phyloP scores from a whole-genome alignment of 1,284 basidiomycete species.

The Heterobasidion parviporum region DNA sequence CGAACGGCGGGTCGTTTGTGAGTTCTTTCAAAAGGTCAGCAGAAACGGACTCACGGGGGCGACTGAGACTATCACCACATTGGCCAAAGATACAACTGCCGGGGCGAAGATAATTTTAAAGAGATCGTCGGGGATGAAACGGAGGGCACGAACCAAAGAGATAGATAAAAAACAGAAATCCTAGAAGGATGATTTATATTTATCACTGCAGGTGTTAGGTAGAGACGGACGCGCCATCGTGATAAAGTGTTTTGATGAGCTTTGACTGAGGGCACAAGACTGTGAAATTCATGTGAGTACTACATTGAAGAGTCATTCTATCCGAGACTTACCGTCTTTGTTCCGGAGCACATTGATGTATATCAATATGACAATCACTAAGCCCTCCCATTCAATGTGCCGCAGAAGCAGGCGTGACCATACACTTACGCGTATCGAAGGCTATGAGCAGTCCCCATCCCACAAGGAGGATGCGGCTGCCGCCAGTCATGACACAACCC shows the following conservation, averaged over 20 bases:
- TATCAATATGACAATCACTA: neutral
- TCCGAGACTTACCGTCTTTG: neutral
- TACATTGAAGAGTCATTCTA: neutral
- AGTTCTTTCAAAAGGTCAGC: neutral
- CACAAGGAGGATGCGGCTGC: neutral
- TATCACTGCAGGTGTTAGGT: neutral
- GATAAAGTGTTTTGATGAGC: neutral
- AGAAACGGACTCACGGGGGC: neutral
- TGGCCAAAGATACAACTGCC: neutral
- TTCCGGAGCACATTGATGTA: neutral
- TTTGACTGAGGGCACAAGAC: neutral
- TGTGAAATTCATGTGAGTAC: neutral
- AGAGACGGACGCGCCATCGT: neutral
- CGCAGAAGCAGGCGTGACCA: neutral
- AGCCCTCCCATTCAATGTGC: neutral
- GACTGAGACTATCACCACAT: neutral
- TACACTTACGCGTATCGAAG: neutral
- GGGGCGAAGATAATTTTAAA: neutral
- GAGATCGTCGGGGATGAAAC: neutral
- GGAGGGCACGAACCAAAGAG: neutral
- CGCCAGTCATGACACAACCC: neutral
- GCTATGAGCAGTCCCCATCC: neutral
- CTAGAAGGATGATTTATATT: neutral
- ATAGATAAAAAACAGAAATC: neutral
- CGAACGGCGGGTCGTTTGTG: neutral